Percentiles rank a stretch among this genome's conserved stretches.
phyloP scores from a whole-genome alignment of 2,329 filamentous ascomycete genomes.

The Sordariomycetes sp. region DNA sequence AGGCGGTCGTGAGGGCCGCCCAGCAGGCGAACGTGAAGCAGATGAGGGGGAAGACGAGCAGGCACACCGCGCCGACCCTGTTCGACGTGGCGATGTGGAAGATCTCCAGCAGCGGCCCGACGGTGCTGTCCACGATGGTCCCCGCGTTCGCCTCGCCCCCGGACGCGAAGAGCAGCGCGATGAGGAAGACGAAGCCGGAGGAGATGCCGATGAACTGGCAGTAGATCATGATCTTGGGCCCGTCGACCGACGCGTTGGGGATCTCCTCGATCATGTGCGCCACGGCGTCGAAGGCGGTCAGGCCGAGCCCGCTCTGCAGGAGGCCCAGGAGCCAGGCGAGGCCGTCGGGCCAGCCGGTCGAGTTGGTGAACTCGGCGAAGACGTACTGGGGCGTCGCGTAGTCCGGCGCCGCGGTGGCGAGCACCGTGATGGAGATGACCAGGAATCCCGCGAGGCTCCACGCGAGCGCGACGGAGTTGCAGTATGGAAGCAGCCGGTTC shows the following conservation, averaged over 20 bases:
- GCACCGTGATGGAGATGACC: conserved; percentile 58
- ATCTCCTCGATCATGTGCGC: conserved; percentile 50
- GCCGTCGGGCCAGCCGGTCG: not conserved
- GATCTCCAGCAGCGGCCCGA: not conserved
- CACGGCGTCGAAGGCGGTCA: conserved; percentile 38
- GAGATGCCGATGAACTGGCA: conserved; percentile 18
- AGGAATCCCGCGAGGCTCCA: conserved; percentile 62
- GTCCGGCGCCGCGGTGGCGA: conserved; percentile 54
- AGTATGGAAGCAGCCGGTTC: conserved; percentile 7
- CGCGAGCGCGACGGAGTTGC: conserved; percentile 60
- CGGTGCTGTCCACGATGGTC: not conserved
- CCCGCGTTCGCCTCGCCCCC: not conserved
- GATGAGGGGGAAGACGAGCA: conserved; percentile 56
- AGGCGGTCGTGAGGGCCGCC: conserved; percentile 55
- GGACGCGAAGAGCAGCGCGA: not conserved
- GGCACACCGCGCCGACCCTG: conserved; percentile 49
- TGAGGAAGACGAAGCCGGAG: conserved; percentile 14
- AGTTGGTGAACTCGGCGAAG: not conserved
- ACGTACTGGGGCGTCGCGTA: conserved; percentile 21
- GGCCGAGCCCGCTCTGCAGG: not conserved
- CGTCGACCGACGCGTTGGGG: conserved; percentile 43
- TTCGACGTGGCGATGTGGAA: conserved; percentile 51
- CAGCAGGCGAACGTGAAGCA: conserved; percentile 55
- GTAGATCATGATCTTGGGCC: conserved; percentile 56
- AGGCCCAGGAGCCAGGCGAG: not conserved